Evolutionary conservation across 2,329 filamentous ascomycete species (phyloP), one percentile per base, ranked within the genome.

Genomic region (Colletotrichum graminicola): DNA sequence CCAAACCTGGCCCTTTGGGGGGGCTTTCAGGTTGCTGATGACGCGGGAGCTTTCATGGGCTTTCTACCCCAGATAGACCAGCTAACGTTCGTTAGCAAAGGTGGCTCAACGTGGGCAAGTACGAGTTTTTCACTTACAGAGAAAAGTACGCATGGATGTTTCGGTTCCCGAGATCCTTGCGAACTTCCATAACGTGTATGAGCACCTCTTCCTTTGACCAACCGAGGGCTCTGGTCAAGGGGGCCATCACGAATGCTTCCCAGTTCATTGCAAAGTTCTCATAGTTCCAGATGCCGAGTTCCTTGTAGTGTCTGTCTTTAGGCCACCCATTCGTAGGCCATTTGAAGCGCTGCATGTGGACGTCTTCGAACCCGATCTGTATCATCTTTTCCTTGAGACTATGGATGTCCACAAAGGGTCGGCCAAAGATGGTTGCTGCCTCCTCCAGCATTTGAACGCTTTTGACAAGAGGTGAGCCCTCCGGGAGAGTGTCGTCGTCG

Each of bases 401-500:
- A 14, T 3, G 23, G 1, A 52, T n/a, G 12, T 62, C 6, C 10
- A n/a, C 1, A 21, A 54, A 62, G 1, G 60, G 60, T 5, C 60
- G 34, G 2, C 45, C 47, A 11, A 62, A 62, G 32, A 52, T 54
- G 34, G 0, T 7, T 29, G 60, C 47, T 1, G 60, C 5, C 8
- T 54, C 34, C 5, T 41, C 10, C 18, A 26, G 21, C 14, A 62
- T 39, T 1, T 39, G 6, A 11, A 54, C 5, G 16, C 66, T 78
- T 77, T 76, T 71, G 1, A 76, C 59, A 1, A 81, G 67, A 26
- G 73, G 73, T 0, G 76, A 79, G 43, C 76, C 78, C 4, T 76
- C 67, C 3, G 74, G 63, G 1, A 83, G 71, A 0, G 81, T 82
- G 21, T 75, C 79, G 63, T 87, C 85, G 55, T 86, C 83, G 52